Evolutionary conservation across 176 grass and related monocot species (phyloP), one percentile per base, ranked within the genome.

Genomic region (Guadua angustifolia): DNA sequence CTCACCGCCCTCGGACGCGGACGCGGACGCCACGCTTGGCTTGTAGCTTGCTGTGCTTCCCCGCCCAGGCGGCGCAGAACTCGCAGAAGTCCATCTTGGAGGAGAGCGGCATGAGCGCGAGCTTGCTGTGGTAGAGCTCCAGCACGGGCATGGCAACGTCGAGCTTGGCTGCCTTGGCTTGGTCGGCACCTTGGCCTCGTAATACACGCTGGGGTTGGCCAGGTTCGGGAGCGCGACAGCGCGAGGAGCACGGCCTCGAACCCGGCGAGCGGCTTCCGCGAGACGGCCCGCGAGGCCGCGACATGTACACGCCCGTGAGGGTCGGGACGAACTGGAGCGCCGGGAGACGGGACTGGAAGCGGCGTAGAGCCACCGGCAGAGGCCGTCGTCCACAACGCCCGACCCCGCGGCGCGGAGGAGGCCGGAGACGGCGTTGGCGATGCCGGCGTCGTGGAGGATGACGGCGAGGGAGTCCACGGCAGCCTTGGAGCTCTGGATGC

Each of bases 161-260:
- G 66, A 78, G 69, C 11, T 90, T 82, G 22, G 66, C 53, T 25
- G 89, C 40, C 26, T 90, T 76, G 52, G 36, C 77, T 89, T 83
- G 24, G 79, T 44, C 29, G 89, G 16, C 35, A 71, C 63, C 87
- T 84, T 87, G 15, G 53, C 80, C 73, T 91, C 91, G 76, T 91
- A 91, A 87, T 93, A 91, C 70, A 86, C 42, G 79, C 91, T 91
- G 18, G 93, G 88, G 66, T 85, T 92, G 49, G 77, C 62, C 38
- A 90, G 44, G 78, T 88, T 92, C 25, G 96, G 93, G 38, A 98
- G 84, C 51, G 66, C 15, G 36, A 92, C 39, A 98, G 83, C 19
- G 89, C 80, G 7, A 98, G 87, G 39, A 98, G 79, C 47, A 95
- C 91, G 46, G 93, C 96, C 87, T 99, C 93, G 55, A 99, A 99